Base-by-base conservation (phyloP, 345 rosid genomes). In the Eucalyptus curtisii region DNA sequence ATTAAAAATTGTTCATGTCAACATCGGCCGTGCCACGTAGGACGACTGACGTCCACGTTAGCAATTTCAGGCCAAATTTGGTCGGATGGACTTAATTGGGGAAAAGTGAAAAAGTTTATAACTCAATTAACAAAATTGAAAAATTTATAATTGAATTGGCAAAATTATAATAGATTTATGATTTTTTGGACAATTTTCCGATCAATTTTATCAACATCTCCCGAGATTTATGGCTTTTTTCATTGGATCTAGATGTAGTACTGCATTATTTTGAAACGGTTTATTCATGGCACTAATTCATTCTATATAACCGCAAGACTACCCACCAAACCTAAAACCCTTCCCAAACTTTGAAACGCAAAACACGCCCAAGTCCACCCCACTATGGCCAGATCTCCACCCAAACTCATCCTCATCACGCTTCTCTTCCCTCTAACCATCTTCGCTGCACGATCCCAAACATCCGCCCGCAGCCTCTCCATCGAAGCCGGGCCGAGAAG, bases 11-110 rank as follows among this genome's bases (percentile, higher is more conserved):
- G 0, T 55, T 22, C 13, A 55, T 1, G 0, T 55, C 30, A 55
- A 24, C 0, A 20, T 55, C 0, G 0, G 5, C 6, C 27, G 1
- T 55, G 0, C 8, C 61, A 22, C 1, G 3, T 19, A 7, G 2
- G 0, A 55, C 27, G 0, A 55, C 1, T 0, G 30, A 22, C 0
- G 3, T 55, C 3, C 13, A 55, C 0, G 3, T 55, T 4, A 52
- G 0, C 24, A 7, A 52, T 52, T 52, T 52, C 24, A 0, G 1
- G 55, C 2, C 2, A 52, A 55, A 55, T 1, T 55, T 9, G 27
- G 27, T 9, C 0, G 3, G 12, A 55, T 8, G 1, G 27, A 55
- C 0, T 55, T 0, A 55, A 55, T 22, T 8, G 59, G 5, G 11
- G 0, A 55, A 8, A 20, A 0, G 1, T 53, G 0, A 55, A 55